These are phyloP conservation scores for Coemansia erecta DNA, from an alignment of 192 early-diverging fungal species.

Conservation along the genomic window DNA sequence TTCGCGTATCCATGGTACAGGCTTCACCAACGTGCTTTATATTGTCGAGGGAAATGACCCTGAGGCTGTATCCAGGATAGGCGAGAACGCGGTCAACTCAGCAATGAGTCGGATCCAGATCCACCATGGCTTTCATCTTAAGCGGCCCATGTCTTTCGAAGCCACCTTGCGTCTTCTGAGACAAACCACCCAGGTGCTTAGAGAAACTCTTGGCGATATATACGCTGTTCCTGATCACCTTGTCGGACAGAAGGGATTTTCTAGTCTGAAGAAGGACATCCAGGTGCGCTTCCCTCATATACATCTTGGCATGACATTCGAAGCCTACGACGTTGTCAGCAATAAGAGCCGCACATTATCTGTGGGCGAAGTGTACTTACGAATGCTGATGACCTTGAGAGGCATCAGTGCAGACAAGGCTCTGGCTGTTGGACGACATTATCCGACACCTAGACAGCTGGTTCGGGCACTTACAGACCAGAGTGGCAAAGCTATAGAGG, in stretches of 20 bases:
- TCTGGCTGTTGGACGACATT: conserved; percentile 61
- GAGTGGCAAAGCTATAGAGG: conserved; percentile 45
- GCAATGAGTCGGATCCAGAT: conserved; percentile 75
- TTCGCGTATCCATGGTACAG: conserved; percentile 70
- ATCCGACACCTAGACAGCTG: conserved; percentile 63
- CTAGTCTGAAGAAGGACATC: conserved; percentile 53
- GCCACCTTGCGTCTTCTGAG: conserved; percentile 81
- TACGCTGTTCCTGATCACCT: conserved; percentile 57
- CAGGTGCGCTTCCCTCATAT: conserved; percentile 27
- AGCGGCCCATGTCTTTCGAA: conserved; percentile 69
- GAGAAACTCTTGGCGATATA: conserved; percentile 54
- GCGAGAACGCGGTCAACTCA: conserved; percentile 64
- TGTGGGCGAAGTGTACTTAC: conserved; percentile 73
- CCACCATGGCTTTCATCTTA: conserved; percentile 78
- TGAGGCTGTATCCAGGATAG: conserved; percentile 61
- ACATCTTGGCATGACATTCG: conserved; percentile 60
- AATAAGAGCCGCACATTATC: conserved; percentile 71
- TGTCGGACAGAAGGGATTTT: conserved; percentile 53
- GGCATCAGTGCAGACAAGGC: conserved; percentile 89
- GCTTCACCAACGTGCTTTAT: conserved; percentile 76
- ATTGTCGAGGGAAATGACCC: conserved; percentile 78
- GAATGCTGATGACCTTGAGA: conserved; percentile 81
- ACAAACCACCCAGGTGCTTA: conserved; percentile 58
- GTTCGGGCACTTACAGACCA: conserved; percentile 49
- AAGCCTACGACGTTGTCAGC: conserved; percentile 64